phyloP scores from a whole-genome alignment of 352 stramenopile species.

The Phytopythium sindhum region DNA sequence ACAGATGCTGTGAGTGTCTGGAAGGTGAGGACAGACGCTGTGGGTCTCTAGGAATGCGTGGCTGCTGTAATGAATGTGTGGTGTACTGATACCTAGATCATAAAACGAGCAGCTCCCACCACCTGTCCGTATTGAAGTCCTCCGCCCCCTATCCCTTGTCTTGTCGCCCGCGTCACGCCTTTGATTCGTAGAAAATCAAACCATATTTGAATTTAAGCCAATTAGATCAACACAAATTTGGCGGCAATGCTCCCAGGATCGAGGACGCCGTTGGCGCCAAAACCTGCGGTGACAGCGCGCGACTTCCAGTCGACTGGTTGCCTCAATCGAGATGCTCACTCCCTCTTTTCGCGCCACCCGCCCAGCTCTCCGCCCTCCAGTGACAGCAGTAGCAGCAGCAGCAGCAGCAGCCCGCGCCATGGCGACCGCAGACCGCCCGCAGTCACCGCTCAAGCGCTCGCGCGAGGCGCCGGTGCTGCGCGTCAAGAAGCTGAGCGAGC shows the following conservation, averaged over 20 bases:
- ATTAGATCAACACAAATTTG: background rate
- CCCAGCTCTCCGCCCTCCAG: background rate
- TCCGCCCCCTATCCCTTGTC: background rate
- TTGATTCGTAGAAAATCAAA: background rate
- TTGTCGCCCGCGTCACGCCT: background rate
- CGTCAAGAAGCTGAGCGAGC: conserved; percentile 82
- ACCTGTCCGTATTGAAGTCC: background rate
- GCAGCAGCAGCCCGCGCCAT: background rate
- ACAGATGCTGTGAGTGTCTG: no score
- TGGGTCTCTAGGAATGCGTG: no score
- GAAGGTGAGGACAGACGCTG: no score
- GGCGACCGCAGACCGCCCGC: conserved; percentile 9
- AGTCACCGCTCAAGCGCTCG: conserved; percentile 20
- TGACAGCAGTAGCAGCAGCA: no score
- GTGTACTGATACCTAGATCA: background rate
- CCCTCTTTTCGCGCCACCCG: background rate
- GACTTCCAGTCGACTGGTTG: background rate
- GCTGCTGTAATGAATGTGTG: no score
- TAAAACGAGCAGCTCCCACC: background rate
- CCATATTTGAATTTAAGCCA: background rate
- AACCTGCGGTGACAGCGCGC: no score
- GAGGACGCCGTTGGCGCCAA: conserved; percentile 3
- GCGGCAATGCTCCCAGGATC: background rate
- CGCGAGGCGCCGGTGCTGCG: conserved; percentile 45
- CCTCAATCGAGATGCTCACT: background rate